Evolutionary conservation across 352 stramenopile species (phyloP).

Genomic region (Thalassiosira pacifica): DNA sequence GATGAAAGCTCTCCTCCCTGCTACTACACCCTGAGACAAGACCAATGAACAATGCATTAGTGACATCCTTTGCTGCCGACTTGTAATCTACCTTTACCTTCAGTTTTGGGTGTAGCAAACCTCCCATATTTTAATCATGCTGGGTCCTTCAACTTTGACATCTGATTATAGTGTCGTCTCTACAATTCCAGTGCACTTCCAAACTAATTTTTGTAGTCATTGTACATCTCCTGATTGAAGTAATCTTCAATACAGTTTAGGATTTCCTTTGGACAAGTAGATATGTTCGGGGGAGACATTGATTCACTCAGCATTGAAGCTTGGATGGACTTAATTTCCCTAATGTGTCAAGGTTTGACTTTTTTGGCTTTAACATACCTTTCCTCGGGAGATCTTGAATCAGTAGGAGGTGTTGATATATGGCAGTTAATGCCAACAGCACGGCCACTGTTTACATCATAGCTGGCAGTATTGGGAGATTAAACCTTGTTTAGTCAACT

Average conservation of each 20-base stretch:
- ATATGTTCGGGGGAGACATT: too few relatives aligned
- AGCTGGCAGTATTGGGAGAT: background rate
- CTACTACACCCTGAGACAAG: background rate
- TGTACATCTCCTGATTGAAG: background rate
- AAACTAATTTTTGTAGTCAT: background rate
- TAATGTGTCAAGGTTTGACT: too few relatives aligned
- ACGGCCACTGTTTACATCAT: too few relatives aligned
- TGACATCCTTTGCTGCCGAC: background rate
- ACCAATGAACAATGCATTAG: background rate
- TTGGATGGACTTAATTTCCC: too few relatives aligned
- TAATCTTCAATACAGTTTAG: too few relatives aligned
- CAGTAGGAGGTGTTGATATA: too few relatives aligned
- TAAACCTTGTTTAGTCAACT: background rate
- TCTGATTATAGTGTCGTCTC: background rate
- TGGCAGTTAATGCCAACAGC: too few relatives aligned
- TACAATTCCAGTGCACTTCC: background rate
- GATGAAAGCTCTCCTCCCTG: background rate
- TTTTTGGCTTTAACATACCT: too few relatives aligned
- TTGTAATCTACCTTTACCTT: background rate
- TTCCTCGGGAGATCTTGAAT: too few relatives aligned
- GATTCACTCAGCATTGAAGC: too few relatives aligned
- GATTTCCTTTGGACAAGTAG: too few relatives aligned
- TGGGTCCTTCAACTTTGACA: background rate
- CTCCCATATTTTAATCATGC: background rate
- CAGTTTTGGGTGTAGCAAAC: background rate